Evolutionary conservation across 2,329 filamentous ascomycete species (phyloP).

Genomic region (Blastomyces silverae): DNA sequence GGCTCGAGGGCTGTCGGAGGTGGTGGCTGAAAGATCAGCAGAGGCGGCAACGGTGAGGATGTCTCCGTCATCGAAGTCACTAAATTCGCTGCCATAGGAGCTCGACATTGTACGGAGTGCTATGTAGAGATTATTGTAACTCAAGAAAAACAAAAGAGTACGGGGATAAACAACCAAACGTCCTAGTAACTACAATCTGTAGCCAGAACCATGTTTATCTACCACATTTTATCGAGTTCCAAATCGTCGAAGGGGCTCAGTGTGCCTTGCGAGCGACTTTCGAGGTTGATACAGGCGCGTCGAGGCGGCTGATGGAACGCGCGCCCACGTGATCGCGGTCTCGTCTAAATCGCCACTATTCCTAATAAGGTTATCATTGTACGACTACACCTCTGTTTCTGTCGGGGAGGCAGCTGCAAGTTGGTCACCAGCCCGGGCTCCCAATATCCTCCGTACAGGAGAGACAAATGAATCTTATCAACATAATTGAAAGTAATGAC

Average conservation of each 20-base stretch:
- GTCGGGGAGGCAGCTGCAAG: too few species aligned
- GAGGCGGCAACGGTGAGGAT: slow-evolving; percentile 2
- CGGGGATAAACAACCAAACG: background rate
- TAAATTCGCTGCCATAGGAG: slow-evolving; percentile 27
- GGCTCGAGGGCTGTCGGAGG: slow-evolving; percentile 25
- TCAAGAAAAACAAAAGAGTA: background rate
- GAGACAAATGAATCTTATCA: background rate
- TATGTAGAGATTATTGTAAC: too few species aligned
- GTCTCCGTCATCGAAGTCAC: slow-evolving; percentile 29
- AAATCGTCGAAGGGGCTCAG: background rate
- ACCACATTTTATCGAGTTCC: background rate
- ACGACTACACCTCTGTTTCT: too few species aligned
- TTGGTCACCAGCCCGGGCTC: background rate
- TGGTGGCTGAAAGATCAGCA: slow-evolving; percentile 1
- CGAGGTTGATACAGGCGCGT: background rate
- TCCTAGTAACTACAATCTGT: background rate
- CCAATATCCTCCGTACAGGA: background rate
- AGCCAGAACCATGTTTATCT: background rate
- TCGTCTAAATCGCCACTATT: too few species aligned
- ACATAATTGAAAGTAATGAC: background rate
- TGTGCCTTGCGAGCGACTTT: background rate
- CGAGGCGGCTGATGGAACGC: background rate
- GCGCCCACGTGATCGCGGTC: background rate
- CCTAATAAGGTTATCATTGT: too few species aligned
- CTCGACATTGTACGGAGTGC: slow-evolving; percentile 29